These are phyloP conservation scores for Coleophoma eucalyptorum DNA, from an alignment of 2,329 filamentous ascomycete genomes.

Conservation along the genomic window DNA sequence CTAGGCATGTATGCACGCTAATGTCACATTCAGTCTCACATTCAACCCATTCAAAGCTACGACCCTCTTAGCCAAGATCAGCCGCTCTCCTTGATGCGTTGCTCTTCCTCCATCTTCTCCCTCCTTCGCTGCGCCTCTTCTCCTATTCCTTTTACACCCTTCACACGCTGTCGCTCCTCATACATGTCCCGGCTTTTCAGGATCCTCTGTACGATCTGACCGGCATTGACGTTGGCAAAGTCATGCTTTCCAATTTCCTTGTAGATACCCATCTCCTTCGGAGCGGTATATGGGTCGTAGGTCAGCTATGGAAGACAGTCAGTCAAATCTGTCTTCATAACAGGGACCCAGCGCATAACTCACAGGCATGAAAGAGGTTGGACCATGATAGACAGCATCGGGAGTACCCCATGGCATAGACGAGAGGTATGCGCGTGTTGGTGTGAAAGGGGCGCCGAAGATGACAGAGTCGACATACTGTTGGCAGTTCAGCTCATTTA, in stretches of 20 bases:
- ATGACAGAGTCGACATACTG: conserved; percentile 85
- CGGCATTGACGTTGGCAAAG: conserved; percentile 86
- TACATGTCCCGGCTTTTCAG: conserved; percentile 83
- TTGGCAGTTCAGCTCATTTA: conserved; percentile 4
- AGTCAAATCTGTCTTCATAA: too few relatives aligned
- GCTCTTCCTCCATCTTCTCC: conserved; percentile 53
- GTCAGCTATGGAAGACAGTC: conserved; percentile 40
- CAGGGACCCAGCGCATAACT: conserved; percentile 25
- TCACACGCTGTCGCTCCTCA: conserved; percentile 85
- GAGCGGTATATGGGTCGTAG: conserved; percentile 76
- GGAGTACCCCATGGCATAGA: conserved; percentile 71
- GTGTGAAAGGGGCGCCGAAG: conserved; percentile 86
- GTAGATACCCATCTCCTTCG: conserved; percentile 83
- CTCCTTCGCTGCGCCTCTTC: conserved; percentile 64
- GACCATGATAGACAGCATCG: conserved; percentile 89
- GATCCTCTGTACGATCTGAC: conserved; percentile 87
- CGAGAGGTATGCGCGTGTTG: conserved; percentile 73
- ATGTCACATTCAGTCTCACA: too few relatives aligned
- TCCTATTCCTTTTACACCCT: conserved; percentile 78
- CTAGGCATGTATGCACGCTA: too few relatives aligned
- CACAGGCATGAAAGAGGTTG: conserved; percentile 66
- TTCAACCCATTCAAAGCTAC: too few relatives aligned
- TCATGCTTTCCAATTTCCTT: conserved; percentile 70
- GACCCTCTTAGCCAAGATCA: neutral
- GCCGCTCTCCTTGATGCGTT: conserved; percentile 17